Base-by-base conservation (phyloP, 331 rosid genomes). In the Cydonia oblonga region DNA sequence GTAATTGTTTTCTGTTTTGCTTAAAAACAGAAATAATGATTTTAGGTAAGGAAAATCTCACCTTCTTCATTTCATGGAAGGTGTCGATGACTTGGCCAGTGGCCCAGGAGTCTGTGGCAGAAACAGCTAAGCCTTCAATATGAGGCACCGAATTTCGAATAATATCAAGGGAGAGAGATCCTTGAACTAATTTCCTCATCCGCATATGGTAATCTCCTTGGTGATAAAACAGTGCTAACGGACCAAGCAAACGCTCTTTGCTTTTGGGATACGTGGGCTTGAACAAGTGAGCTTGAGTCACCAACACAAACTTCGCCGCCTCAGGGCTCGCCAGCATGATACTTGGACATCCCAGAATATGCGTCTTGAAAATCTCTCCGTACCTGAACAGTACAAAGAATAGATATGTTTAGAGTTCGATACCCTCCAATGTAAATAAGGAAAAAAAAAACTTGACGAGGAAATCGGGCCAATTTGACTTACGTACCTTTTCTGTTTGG, bases 241-340 rank as follows among this genome's bases (percentile, higher is more conserved):
- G 91, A 2, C 98, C 98, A 71, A 95, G 87, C 30, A 95, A 75
- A 38, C 81, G 76, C 78, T 95, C 98, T 73, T 95, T 95, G 89
- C 97, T 88, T 72, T 85, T 86, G 0, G 97, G 98, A 72, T 91
- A 95, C 2, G 96, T 88, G 54, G 98, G 97, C 67, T 83, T 91
- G 73, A 95, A 95, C 82, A 95, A 79, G 81, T 86, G 91, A 49
- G 98, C 87, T 18, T 87, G 86, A 15, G 91, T 91, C 72, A 88
- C 96, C 19, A 95, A 66, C 65, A 91, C 92, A 69, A 91, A 91
- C 62, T 87, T 81, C 5, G 97, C 91, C 1, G 96, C 97, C 76
- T 91, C 97, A 0, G 97, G 98, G 59, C 93, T 91, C 3, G 96
- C 86, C 72, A 95, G 73, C 97, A 91, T 91, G 83, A 95, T 90